These are phyloP conservation scores for Arxiozyma bovina DNA, from an alignment of 1,139 yeast species.

Conservation along the genomic window DNA sequence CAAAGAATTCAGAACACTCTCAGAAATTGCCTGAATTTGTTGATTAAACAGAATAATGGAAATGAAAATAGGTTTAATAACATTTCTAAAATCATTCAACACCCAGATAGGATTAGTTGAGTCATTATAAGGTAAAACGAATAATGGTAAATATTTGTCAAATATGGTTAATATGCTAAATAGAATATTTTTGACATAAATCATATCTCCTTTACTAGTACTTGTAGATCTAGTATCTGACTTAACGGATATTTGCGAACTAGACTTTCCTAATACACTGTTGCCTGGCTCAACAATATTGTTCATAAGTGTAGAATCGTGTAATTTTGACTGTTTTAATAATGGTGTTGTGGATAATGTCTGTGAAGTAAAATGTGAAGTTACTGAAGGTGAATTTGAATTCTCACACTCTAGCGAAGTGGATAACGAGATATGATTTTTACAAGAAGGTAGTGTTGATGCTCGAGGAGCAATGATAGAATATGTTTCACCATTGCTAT, in stretches of 20 bases:
- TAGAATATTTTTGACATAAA: slow-evolving; percentile 22
- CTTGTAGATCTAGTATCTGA: slow-evolving; percentile 1
- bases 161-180: slow-evolving; percentile 26
- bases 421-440: slow-evolving; percentile 3
- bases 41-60: slow-evolving; percentile 18
- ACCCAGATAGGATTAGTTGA: slow-evolving; percentile 18
- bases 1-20: slow-evolving; percentile 18
- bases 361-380: slow-evolving; percentile 8
- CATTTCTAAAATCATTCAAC: slow-evolving; percentile 17
- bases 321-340: slow-evolving; percentile 4
- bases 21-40: slow-evolving; percentile 15
- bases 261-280: not conserved
- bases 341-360: slow-evolving; percentile 13
- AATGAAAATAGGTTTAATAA: slow-evolving; percentile 21
- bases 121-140: slow-evolving; percentile 18
- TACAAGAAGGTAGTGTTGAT: slow-evolving; percentile 1
- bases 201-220: slow-evolving; percentile 6
- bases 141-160: slow-evolving; percentile 20
- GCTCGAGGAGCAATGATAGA: slow-evolving; percentile 12
- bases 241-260: not conserved
- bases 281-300: slow-evolving; percentile 9
- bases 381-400: slow-evolving; percentile 6
- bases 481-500: slow-evolving; percentile 3
- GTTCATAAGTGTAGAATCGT: slow-evolving; percentile 7
- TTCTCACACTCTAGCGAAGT: slow-evolving; percentile 4